These are phyloP conservation scores for Nosema muscidifuracis DNA, from an alignment of 371 early-diverging fungal species.

Conservation along the genomic window DNA sequence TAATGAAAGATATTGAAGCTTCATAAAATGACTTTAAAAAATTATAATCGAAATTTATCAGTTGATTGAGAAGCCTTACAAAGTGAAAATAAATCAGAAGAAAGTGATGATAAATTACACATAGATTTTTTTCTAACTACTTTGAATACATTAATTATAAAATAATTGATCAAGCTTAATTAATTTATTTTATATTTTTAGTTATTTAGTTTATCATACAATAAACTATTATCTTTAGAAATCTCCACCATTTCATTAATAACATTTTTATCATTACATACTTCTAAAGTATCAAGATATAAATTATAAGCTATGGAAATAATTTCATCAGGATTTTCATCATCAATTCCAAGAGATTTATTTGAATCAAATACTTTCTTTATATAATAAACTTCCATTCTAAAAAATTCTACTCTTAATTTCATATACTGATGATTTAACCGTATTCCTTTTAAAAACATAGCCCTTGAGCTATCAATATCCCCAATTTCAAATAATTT, in stretches of 20 bases:
- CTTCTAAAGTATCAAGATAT: constrained; percentile 2
- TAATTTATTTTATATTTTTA: no score
- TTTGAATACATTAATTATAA: no score
- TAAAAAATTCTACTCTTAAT: constrained; percentile 51
- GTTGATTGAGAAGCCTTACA: no score
- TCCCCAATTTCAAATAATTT: constrained; percentile 45
- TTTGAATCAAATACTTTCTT: constrained; percentile 1
- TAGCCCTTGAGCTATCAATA: constrained; percentile 32
- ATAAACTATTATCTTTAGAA: not conserved
- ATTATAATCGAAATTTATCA: no score
- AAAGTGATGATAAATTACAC: no score
- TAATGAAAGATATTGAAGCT: no score
- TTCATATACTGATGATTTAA: constrained; percentile 12
- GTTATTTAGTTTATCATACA: not conserved
- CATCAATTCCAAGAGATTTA: constrained; percentile 12
- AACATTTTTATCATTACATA: not conserved
- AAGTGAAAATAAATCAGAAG: no score
- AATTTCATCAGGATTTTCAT: constrained; percentile 15
- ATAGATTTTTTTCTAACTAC: no score
- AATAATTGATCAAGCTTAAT: no score
- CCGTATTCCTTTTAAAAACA: constrained; percentile 40
- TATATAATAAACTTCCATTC: constrained; percentile 37
- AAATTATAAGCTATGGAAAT: constrained; percentile 22
- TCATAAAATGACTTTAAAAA: no score
- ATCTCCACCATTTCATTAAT: not conserved